Conservation (phyloP, 2,329 filamentous ascomycete species). For the Epichloe gansuensis region DNA sequence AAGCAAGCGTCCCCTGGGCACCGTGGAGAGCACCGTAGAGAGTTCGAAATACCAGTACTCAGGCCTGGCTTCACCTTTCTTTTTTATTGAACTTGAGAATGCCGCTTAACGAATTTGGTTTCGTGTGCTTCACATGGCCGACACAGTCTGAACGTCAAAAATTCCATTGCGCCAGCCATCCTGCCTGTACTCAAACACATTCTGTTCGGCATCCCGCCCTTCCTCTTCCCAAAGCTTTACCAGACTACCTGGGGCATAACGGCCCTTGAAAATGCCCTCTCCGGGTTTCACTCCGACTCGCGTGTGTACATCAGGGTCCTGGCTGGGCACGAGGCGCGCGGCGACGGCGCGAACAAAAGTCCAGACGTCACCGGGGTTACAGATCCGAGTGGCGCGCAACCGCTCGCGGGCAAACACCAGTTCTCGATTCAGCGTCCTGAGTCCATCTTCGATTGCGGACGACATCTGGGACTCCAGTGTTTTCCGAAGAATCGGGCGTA, state of each 20-base stretch:
- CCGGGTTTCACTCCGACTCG: conserved; percentile 54
- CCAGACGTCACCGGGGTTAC: conserved; percentile 61
- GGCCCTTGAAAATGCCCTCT: conserved; percentile 59
- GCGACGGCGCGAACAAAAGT: conserved; percentile 75
- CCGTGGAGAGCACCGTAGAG: too few relatives aligned
- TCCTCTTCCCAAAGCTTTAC: conserved; percentile 85
- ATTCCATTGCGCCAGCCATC: conserved; percentile 76
- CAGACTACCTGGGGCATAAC: conserved; percentile 81
- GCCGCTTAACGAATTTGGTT: too few relatives aligned
- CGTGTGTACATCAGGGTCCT: conserved; percentile 65
- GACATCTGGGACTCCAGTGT: conserved; percentile 70
- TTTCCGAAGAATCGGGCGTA: conserved; percentile 68
- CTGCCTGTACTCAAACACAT: conserved; percentile 58
- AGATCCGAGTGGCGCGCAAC: conserved; percentile 71
- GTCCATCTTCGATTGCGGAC: conserved; percentile 51
- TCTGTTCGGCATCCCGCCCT: conserved; percentile 54
- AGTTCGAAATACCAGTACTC: too few relatives aligned
- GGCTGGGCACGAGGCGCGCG: conserved; percentile 57
- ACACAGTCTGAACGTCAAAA: conserved; percentile 45
- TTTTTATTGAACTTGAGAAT: too few relatives aligned
- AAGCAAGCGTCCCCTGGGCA: too few relatives aligned
- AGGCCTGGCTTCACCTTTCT: too few relatives aligned
- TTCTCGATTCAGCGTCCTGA: conserved; percentile 70
- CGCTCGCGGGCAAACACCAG: conserved; percentile 77
- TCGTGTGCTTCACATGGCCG: conserved; percentile 3